Evolutionary conservation across 2,329 filamentous ascomycete species (phyloP).

Genomic region (Microdochium trichocladiopsis): DNA sequence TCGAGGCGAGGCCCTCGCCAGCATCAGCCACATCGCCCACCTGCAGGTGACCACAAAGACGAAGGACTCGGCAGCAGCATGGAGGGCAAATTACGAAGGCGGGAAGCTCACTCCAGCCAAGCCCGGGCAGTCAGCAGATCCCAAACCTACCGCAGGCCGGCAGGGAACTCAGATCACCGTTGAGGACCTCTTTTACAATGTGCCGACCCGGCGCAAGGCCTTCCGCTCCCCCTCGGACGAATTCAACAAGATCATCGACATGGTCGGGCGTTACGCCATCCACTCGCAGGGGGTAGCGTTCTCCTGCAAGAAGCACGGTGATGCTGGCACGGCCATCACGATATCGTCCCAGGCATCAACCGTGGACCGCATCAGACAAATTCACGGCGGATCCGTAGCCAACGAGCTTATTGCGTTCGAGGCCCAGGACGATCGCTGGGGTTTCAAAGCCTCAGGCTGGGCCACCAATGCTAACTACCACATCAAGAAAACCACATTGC

Average conservation of each 20-base stretch:
- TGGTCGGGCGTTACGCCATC: constrained; percentile 87
- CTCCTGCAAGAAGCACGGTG: constrained; percentile 93
- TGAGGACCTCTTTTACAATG: constrained; percentile 95
- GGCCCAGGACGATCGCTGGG: constrained; percentile 67
- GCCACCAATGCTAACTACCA: constrained; percentile 93
- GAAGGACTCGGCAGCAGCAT: constrained; percentile 78
- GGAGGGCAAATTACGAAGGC: constrained; percentile 80
- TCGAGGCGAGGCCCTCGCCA: constrained; percentile 88
- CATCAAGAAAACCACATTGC: constrained; percentile 77
- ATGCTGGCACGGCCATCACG: constrained; percentile 74
- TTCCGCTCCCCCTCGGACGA: constrained; percentile 92
- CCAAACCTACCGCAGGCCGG: constrained; percentile 80
- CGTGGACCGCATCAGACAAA: constrained; percentile 80
- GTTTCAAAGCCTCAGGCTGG: constrained; percentile 74
- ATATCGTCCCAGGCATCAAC: constrained; percentile 66
- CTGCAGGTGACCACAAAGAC: constrained; percentile 92
- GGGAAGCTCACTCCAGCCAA: constrained; percentile 78
- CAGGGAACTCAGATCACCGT: constrained; percentile 93
- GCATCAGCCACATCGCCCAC: constrained; percentile 97
- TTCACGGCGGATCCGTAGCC: constrained; percentile 76
- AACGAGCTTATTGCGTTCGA: constrained; percentile 80
- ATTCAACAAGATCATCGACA: constrained; percentile 94
- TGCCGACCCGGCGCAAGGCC: constrained; percentile 78
- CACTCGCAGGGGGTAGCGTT: constrained; percentile 90
- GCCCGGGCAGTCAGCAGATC: constrained; percentile 78